Base-by-base conservation (phyloP, 1,284 basidiomycete genomes). In the Tausonia pullulans region DNA sequence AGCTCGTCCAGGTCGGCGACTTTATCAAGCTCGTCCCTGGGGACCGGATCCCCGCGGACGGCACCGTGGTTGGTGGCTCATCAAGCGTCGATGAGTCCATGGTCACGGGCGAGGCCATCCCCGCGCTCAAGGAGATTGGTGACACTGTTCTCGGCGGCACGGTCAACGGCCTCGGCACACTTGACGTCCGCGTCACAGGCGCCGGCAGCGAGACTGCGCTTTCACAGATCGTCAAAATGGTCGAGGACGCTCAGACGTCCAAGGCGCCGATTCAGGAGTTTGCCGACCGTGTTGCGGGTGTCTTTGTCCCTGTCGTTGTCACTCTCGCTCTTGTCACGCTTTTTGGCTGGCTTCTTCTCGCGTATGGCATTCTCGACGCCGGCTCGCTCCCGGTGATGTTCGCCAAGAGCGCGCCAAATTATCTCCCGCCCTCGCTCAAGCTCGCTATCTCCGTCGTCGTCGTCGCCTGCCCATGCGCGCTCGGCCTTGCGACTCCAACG, bases 191-290 rank as follows among this genome's bases (percentile, higher is more conserved):
- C 46, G 92, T 99, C 69, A 93, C 90, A 2, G 87, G 93, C 39
- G 92, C 96, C 1, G 96, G 96, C 58, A 88, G 92, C 71, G 94
- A 98, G 74, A 98, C 96, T 0, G 91, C 94, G 0, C 82, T 99
- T 4, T 83, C 91, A 3, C 96, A 98, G 78, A 98, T 99, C 68
- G 95, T 98, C 68, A 86, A 86, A 71, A 86, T 98, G 64, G 96
- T 99, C 67, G 92, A 98, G 73, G 94, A 98, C 61, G 96, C 96
- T 0, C 96, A 98, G 77, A 97, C 94, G 1, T 88, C 86, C 68
- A 98, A 98, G 76, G 95, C 96, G 1, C 96, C 96, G 3, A 97
- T 99, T 68, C 96, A 99, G 74, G 89, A 88, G 5, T 97, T 97
- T 74, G 94, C 94, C 2, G 96, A 99, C 76, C 84, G 83, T 60